Conservation (phyloP, 305 asterid genomes). For the Ilex paraguariensis region DNA sequence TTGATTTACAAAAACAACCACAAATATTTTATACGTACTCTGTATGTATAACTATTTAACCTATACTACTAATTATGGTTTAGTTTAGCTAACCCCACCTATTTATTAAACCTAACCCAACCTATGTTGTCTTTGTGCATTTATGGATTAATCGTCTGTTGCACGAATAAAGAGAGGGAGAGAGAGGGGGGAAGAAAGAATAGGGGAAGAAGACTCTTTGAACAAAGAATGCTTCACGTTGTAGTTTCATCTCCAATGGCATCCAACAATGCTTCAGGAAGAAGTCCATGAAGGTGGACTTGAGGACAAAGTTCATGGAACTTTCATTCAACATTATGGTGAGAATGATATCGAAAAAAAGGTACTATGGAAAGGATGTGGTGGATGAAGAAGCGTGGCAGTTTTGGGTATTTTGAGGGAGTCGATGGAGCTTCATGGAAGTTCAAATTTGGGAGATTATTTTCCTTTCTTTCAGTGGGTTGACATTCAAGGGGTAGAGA, state of each 20-base stretch:
- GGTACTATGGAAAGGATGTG: slow-evolving; percentile 26
- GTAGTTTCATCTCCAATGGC: slow-evolving; percentile 24
- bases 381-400: slow-evolving; percentile 22
- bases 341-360: slow-evolving; percentile 27
- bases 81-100: too few relatives aligned
- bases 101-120: too few relatives aligned
- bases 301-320: slow-evolving; percentile 20
- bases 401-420: slow-evolving; percentile 15
- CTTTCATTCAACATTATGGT: slow-evolving; percentile 22
- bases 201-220: too few relatives aligned
- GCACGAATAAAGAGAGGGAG: too few relatives aligned
- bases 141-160: too few relatives aligned
- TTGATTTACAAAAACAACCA: too few relatives aligned
- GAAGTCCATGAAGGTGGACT: slow-evolving; percentile 13
- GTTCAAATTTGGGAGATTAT: slow-evolving; percentile 18
- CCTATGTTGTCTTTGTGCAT: too few relatives aligned
- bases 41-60: too few relatives aligned
- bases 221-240: too few relatives aligned
- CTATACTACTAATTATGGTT: too few relatives aligned
- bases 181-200: too few relatives aligned
- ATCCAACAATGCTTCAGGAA: slow-evolving; percentile 27
- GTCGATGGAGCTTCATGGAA: slow-evolving; percentile 17
- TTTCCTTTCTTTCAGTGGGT: slow-evolving; percentile 32
- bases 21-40: too few relatives aligned
- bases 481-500: slow-evolving; percentile 24